Conservation (phyloP, 1,284 basidiomycete species). For the Ustilago cynodontis region DNA sequence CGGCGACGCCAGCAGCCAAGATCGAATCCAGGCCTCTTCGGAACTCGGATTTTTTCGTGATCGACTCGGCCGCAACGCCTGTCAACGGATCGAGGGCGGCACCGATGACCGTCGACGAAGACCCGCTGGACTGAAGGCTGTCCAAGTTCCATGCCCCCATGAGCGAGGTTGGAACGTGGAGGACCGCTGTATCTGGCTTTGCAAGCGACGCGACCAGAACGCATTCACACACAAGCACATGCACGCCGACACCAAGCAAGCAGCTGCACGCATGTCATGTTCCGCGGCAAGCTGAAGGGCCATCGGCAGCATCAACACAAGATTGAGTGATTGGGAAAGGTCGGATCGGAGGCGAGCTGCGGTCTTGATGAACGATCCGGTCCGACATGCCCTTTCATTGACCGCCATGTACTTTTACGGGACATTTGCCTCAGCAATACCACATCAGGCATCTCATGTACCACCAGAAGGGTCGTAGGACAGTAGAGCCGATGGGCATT, state of each 20-base stretch:
- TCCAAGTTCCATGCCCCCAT: background rate
- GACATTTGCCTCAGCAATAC: background rate
- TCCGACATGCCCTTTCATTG: background rate
- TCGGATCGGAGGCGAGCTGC: background rate
- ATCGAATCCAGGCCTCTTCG: slow-evolving; percentile 58
- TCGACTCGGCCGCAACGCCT: slow-evolving; percentile 55
- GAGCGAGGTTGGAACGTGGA: background rate
- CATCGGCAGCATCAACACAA: background rate
- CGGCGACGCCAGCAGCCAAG: slow-evolving; percentile 37
- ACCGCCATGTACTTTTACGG: slow-evolving; percentile 14
- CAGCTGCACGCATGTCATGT: no score
- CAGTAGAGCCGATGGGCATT: no score
- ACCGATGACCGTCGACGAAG: slow-evolving; percentile 52
- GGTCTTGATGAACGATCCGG: background rate
- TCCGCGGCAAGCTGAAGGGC: background rate
- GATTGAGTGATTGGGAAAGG: background rate
- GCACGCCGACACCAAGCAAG: background rate
- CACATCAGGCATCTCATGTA: background rate
- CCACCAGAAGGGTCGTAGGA: background rate
- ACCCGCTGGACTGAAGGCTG: slow-evolving; percentile 49
- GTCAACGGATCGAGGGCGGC: slow-evolving; percentile 39
- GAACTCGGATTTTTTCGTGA: slow-evolving; percentile 66
- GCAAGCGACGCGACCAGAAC: background rate
- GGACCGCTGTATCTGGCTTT: background rate
- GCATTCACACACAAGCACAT: background rate